Conservation (phyloP, 148 eudicot species). For the Vaccinium corymbosum region DNA sequence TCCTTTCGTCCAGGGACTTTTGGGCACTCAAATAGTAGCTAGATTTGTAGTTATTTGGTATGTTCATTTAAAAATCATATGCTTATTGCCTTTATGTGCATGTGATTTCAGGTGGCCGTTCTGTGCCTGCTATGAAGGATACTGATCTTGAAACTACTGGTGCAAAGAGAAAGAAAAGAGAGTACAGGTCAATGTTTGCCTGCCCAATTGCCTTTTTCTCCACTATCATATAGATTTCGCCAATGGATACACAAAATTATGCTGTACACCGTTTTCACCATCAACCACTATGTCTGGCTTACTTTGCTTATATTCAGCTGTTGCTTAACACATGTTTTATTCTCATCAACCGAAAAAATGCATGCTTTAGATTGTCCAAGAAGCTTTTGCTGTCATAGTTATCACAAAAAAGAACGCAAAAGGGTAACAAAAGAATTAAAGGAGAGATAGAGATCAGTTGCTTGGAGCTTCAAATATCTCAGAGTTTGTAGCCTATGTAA, state of each 20-base stretch:
- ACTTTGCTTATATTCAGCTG: background rate
- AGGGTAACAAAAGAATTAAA: background rate
- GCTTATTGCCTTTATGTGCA: conserved; percentile 16
- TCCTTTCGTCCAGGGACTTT: background rate
- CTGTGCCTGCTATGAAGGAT: conserved; percentile 30
- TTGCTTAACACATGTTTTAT: conserved; percentile 10
- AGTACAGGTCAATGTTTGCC: conserved; percentile 38
- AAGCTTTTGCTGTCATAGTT: background rate
- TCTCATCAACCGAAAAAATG: background rate
- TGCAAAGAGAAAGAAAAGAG: conserved; percentile 61
- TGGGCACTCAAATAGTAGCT: background rate
- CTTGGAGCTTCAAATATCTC: background rate
- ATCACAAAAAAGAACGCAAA: background rate
- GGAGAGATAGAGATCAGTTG: background rate
- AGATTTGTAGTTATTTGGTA: background rate
- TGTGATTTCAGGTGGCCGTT: conserved; percentile 27
- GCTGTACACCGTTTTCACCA: background rate
- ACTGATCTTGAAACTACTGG: conserved; percentile 24
- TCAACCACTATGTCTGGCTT: background rate
- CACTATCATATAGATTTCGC: background rate
- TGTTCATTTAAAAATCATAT: background rate
- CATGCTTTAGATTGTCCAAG: background rate
- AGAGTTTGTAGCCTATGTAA: background rate
- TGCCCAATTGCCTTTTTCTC: background rate
- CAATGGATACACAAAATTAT: background rate